Base-by-base conservation (phyloP, 176 grass and related monocot species). In the Oryza brachyantha region DNA sequence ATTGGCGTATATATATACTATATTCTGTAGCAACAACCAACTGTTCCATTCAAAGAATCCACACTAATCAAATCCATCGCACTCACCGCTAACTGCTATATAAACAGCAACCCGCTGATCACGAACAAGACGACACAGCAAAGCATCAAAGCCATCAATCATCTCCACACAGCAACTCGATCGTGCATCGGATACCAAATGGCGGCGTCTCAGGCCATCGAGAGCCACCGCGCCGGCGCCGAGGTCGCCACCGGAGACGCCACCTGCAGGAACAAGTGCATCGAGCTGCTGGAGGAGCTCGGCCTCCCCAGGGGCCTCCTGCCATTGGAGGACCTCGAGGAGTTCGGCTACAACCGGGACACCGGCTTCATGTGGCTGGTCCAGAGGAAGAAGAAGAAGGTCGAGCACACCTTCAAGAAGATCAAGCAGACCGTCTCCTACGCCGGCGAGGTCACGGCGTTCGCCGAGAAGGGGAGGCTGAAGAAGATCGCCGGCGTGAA, bases 381-480 rank as follows among this genome's bases (percentile, higher is more conserved):
- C 19, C 85, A 87, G 40, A 40, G 43, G 79, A 75, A 86, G 70
- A 86, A 80, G 84, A 86, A 80, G 84, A 71, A 36, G 43, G 16
- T 46, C 2, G 69, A 80, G 10, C 77, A 86, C 77, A 81, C 77
- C 5, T 86, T 81, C 70, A 80, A 81, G 50, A 80, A 81, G 50
- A 86, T 81, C 59, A 86, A 84, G 74, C 74, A 78, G 64, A 75
- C 74, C 0, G 73, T 84, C 2, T 77, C 74, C 0, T 84, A 84
- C 0, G 65, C 74, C 13, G 0, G 24, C 0, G 68, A 83, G 60
- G 81, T 75, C 5, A 61, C 73, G 4, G 64, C 73, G 2, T 61
- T 84, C 5, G 64, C 3, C 0, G 73, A 84, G 27, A 68, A 77
- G 0, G 73, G 64, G 0, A 76, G 61, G 64, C 64, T 84, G 64